A percentile compares a stretch with the other conserved stretches of the same genome.
phyloP scores from a whole-genome alignment of 2,329 filamentous ascomycete genomes.

The Thielaviopsis populi region DNA sequence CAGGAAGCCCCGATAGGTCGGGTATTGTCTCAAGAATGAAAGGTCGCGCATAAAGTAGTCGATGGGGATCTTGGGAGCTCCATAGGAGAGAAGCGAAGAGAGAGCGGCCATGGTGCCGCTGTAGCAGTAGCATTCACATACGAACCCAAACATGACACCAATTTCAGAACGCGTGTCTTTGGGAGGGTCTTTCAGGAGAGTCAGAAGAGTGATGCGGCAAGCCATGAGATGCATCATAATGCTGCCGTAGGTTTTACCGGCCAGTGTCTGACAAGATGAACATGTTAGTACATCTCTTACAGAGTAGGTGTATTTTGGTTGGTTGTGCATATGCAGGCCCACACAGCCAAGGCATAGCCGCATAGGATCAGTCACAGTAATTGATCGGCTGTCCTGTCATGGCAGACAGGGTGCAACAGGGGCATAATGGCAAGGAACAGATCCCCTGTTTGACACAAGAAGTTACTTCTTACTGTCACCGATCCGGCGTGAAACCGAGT shows the following conservation, averaged over 20 bases:
- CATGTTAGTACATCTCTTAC: background rate
- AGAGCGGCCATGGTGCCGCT: constrained; percentile 5
- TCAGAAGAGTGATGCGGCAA: constrained; percentile 8
- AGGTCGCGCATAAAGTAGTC: constrained; percentile 15
- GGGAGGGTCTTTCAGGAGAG: background rate
- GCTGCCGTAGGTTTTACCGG: constrained; percentile 10
- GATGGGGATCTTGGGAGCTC: constrained; percentile 5
- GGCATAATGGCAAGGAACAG: too few relatives aligned
- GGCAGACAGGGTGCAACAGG: too few relatives aligned
- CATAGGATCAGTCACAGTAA: too few relatives aligned
- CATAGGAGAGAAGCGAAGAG: constrained; percentile 7
- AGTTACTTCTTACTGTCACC: too few relatives aligned
- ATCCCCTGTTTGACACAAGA: too few relatives aligned
- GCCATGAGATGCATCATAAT: constrained; percentile 14
- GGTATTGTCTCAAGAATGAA: constrained; percentile 4
- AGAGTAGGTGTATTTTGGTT: background rate
- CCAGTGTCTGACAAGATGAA: constrained; percentile 8
- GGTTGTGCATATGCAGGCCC: background rate
- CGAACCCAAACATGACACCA: constrained; percentile 14
- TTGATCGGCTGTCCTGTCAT: too few relatives aligned
- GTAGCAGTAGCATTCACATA: constrained; percentile 15
- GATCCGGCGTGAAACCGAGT: background rate
- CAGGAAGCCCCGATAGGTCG: constrained; percentile 9
- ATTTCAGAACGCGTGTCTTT: background rate
- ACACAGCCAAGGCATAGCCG: too few relatives aligned